Evolutionary conservation across 768 basidiomycete species (phyloP), one percentile per base, ranked within the genome.

Genomic region (Termitomyces heimii): DNA sequence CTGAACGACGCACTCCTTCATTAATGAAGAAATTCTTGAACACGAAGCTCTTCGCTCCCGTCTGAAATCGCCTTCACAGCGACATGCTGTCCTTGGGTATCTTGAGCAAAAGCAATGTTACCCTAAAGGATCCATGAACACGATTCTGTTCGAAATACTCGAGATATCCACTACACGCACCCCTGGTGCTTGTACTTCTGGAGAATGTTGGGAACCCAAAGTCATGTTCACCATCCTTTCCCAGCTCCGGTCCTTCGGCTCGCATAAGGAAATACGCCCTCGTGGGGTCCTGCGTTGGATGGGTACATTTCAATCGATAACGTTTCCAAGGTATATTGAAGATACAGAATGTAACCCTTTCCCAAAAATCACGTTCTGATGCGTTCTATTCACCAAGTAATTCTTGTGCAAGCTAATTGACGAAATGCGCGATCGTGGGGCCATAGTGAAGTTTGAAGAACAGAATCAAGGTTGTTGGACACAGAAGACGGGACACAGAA

Each of bases 301-400:
- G 56, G 56, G 16, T 29, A 45, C 51, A 53, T 57, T 20, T 20
- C 37, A 16, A 26, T 2, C 7, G 20, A 50, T 8, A 50, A 29
- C n/a, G 26, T 5, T 14, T 42, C 39, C 9, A 16, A 26, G 18
- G 37, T 16, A 34, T 1, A 48, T 28, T 46, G 29, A 10, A 5
- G 24, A 24, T 57, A 57, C 29, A 58, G n/a, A 3, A 20, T 39
- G 44, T 53, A 54, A 35, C 57, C 57, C 18, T 45, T 54, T 22
- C 18, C 12, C 7, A 24, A 9, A 12, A 57, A 47, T 45, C 56
- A 53, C 1, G 37, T 12, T 18, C 42, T 29, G 24, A 47, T 3
- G 18, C 18, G 42, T 22, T 24, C 22, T 5, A 29, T 40, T 37
- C 56, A 57, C 56, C 51, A 57, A 26, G 50, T 28, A 2, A 28